Base-by-base conservation (phyloP, 768 basidiomycete genomes). In the Naganishia vishniacii region DNA sequence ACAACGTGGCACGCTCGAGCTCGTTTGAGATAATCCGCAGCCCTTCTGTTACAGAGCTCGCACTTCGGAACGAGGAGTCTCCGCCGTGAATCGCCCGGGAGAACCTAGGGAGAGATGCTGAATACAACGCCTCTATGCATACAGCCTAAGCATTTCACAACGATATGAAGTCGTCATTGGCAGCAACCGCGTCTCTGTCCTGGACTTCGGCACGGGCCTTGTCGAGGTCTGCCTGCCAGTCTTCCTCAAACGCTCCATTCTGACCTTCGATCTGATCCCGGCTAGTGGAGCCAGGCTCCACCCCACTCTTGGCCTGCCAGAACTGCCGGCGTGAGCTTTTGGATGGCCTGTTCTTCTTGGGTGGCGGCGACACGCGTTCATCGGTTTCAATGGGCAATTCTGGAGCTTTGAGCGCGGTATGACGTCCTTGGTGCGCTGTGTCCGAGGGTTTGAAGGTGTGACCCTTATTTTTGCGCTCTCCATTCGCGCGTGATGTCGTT, bases 291-390 rank as follows among this genome's bases (percentile, higher is more conserved):
- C 53, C 53, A 34, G 34, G 32, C 23, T 56, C 53, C 3, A 56
- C 53, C 18, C 53, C 53, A 34, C 53, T 56, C 18, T 56, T 56
- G 3, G 53, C 37, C 31, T 56, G 53, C 53, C 53, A 56, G 18
- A 40, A 56, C 23, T 56, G 31, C 16, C 40, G 32, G 12, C 53
- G 53, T 40, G 53, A 56, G 18, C 12, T 20, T 16, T 40, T n/a
- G 34, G 53, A 56, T 56, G n/a, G 53, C 34, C 34, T 56, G 6
- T 15, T 5, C 53, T 15, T 56, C 34, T 56, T 56, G 15, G 32
- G 28, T 6, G 53, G 53, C 12, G 53, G 53, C 23, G 53, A 56
- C 20, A 37, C 15, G 3, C 37, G n/a, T 20, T 56, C 53, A 25
- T 56, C n/a, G 23, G 53, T 18, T 56, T 56, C 34, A 9, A 16